Base-by-base conservation (phyloP, 176 grass and related monocot species). In the Luzula sylvatica region DNA sequence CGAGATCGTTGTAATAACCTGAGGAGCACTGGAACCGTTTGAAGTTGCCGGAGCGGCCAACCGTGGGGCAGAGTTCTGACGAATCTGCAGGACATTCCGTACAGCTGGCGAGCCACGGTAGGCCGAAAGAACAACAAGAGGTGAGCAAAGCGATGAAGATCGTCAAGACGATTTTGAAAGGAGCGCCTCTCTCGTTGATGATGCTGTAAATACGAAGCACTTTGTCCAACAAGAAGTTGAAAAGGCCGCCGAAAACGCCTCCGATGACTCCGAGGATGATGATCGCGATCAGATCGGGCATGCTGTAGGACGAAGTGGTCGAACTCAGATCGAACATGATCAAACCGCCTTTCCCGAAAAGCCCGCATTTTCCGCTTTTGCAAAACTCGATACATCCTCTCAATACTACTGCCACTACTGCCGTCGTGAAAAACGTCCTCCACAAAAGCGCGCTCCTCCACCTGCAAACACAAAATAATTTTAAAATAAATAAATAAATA, bases 271-370 rank as follows among this genome's bases (percentile, higher is more conserved):
- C 92, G 55, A 96, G 70, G 49, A 82, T 55, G 46, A 90, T 46
- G 42, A 96, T 83, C 35, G 81, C 92, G 23, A 86, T 20, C 12
- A 90, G 23, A 77, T 96, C 85, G 7, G 63, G 64, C 15, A 56
- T 74, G 52, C 62, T 68, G 53, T 96, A 96, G 38, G 68, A 25
- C 0, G 81, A 53, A 23, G 82, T 38, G 24, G 41, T 75, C 55
- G 80, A 65, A 42, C 93, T 98, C 13, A 98, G 64, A 59, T 98
- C 93, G 71, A 98, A 98, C 93, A 98, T 90, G 71, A 98, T 98
- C 53, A 92, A 47, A 17, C 93, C 86, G 65, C 93, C 92, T 56
- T 87, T 35, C 3, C 92, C 81, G 61, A 90, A 98, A 11, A 98
- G 75, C 19, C 92, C 85, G 48, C 92, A 98, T 68, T 72, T 90